Conservation (phyloP, 805 yeast species). For the Schwanniomyces yamadae region DNA sequence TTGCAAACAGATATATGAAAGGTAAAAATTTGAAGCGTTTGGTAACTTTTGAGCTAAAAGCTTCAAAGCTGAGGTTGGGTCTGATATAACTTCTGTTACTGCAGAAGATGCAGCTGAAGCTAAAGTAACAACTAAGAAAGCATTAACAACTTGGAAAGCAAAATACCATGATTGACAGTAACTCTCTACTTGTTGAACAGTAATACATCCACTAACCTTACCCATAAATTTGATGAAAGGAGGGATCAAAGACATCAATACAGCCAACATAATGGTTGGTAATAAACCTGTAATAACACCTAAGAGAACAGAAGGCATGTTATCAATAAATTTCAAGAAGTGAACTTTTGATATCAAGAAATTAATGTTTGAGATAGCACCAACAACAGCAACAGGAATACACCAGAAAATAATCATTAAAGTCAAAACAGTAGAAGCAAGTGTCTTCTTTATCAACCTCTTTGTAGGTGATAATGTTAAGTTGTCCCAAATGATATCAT, state of each 20-base stretch:
- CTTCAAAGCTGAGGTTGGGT: conserved; percentile 72
- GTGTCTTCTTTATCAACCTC: conserved; percentile 54
- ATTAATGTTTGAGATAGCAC: conserved; percentile 67
- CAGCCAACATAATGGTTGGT: conserved; percentile 64
- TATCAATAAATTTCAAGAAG: conserved; percentile 56
- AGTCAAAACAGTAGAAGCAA: conserved; percentile 65
- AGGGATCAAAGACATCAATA: conserved; percentile 67
- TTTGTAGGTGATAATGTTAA: conserved; percentile 55
- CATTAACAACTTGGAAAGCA: conserved; percentile 89
- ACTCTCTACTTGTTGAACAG: conserved; percentile 69
- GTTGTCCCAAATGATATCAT: conserved; percentile 83
- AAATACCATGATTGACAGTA: conserved; percentile 88
- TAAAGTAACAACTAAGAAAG: conserved; percentile 78
- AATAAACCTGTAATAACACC: conserved; percentile 69
- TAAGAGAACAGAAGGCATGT: conserved; percentile 50
- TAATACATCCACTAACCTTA: conserved; percentile 65
- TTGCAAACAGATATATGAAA: conserved; percentile 75
- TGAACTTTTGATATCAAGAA: conserved; percentile 52
- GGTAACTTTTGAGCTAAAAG: conserved; percentile 79
- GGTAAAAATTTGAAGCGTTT: conserved; percentile 86
- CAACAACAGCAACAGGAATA: conserved; percentile 76
- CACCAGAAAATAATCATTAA: conserved; percentile 67
- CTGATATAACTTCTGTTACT: conserved; percentile 61
- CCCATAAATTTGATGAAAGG: conserved; percentile 68
- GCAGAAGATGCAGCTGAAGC: conserved; percentile 84